Evolutionary conservation across 805 yeast species (phyloP), one percentile per base, ranked within the genome.

Genomic region (Nakazawaea wickerhamii): DNA sequence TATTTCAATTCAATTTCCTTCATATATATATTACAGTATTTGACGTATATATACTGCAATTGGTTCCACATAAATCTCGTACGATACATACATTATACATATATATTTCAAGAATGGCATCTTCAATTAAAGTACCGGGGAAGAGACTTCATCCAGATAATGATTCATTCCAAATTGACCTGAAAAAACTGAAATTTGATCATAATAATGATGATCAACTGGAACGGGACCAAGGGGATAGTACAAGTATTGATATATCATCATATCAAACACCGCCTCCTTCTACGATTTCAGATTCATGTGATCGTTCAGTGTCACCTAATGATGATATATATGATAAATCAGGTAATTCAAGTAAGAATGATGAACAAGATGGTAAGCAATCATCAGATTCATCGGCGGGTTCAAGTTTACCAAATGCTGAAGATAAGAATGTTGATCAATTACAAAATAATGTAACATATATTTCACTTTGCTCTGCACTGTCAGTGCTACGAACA

Each of bases 381-480:
- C n/a, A n/a, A n/a, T n/a, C n/a, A n/a, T n/a, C n/a, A n/a, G n/a
- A n/a, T n/a, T n/a, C 36, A 22, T 15, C 13, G 11, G 15, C 34
- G 9, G 30, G 20, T 10, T 15, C 15, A 25, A 19, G 30, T 19
- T 13, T 19, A 21, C 6, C 35, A n/a, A 6, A 26, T 25, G 21
- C 14, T 15, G 27, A 25, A 23, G 22, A 20, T 15, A 18, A 43
- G 13, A 23, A 41, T n/a, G 37, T 43, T 19, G 34, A 26, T 26
- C 30, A 42, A 26, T 38, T 50, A 18, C 49, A 46, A 28, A 33
- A 44, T 13, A 42, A 48, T 38, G 48, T 45, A 4, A 48, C 47
- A 18, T 50, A 47, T 22, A 41, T 47, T 5, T 36, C 54, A n/a
- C 39, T 50, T 5, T 43, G 50, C 21, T 47, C 54, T 10, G 44